Conservation (phyloP, 75 land plant genomes). For the Chamaecyparis obtusa region DNA sequence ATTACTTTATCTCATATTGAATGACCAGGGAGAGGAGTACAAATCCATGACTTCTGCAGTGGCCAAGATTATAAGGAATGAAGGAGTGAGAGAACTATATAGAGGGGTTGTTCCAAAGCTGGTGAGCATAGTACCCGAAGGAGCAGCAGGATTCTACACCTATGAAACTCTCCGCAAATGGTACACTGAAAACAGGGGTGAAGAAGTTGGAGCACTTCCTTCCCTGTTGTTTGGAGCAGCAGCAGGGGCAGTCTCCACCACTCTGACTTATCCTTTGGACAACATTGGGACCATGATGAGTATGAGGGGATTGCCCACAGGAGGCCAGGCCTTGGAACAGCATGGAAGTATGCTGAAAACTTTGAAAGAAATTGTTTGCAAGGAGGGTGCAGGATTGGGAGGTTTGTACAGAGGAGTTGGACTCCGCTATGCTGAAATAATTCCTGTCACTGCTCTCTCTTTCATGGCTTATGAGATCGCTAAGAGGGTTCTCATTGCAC, state of each 20-base stretch:
- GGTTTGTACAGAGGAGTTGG: slow-evolving; percentile 37
- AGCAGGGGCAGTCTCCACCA: slow-evolving; percentile 31
- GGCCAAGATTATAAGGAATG: slow-evolving; percentile 18
- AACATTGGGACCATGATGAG: slow-evolving; percentile 28
- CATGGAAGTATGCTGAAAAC: slow-evolving; percentile 13
- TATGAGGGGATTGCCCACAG: slow-evolving; percentile 27
- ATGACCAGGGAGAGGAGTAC: slow-evolving; percentile 29
- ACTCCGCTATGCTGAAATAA: slow-evolving; percentile 14
- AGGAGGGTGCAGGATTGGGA: slow-evolving; percentile 19
- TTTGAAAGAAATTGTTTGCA: slow-evolving; percentile 17
- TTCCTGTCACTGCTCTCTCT: slow-evolving; percentile 31
- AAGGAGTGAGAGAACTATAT: slow-evolving; percentile 25
- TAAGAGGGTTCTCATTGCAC: slow-evolving; percentile 29
- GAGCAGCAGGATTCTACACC: slow-evolving; percentile 38
- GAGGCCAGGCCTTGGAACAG: slow-evolving; percentile 17
- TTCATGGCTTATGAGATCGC: slow-evolving; percentile 33
- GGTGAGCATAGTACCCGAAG: slow-evolving; percentile 26
- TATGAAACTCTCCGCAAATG: slow-evolving; percentile 25
- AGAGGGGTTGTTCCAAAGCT: slow-evolving; percentile 25
- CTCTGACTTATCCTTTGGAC: slow-evolving; percentile 35
- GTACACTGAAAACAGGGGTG: background rate
- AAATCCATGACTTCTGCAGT: slow-evolving; percentile 14
- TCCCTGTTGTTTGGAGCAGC: slow-evolving; percentile 28
- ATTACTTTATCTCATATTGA: background rate
- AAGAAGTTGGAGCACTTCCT: slow-evolving; percentile 17